These are phyloP conservation scores for Mycena epipterygia DNA, from an alignment of 768 basidiomycete species.

Conservation along the genomic window DNA sequence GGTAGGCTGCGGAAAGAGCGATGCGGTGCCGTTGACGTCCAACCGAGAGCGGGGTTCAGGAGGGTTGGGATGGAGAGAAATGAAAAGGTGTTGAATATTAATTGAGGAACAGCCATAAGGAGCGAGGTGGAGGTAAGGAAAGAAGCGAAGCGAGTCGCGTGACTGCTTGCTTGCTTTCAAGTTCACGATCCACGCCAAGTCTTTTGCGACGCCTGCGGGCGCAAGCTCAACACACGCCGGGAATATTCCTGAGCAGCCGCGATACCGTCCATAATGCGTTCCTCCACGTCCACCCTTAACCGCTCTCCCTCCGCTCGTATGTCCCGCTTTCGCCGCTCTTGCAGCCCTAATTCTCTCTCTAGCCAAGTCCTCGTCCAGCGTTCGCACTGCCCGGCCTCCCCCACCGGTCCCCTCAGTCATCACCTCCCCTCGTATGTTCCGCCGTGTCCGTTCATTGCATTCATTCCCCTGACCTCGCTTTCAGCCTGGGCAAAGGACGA, in stretches of 20 bases:
- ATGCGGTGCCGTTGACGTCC: too few relatives aligned
- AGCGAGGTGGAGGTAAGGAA: not conserved
- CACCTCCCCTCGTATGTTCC: slow-evolving; percentile 76
- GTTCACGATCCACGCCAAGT: not conserved
- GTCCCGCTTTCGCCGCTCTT: too few relatives aligned
- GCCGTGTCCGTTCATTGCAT: not conserved
- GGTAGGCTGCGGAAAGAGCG: too few relatives aligned
- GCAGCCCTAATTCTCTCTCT: too few relatives aligned
- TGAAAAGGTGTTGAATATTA: too few relatives aligned
- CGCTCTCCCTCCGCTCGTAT: too few relatives aligned
- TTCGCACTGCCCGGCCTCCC: slow-evolving; percentile 47
- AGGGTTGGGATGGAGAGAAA: too few relatives aligned
- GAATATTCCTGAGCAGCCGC: too few relatives aligned
- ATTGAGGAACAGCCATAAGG: not conserved
- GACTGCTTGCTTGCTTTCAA: not conserved
- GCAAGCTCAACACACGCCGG: too few relatives aligned
- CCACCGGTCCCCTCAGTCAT: slow-evolving; percentile 70
- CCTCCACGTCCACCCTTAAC: slow-evolving; percentile 53
- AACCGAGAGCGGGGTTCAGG: too few relatives aligned
- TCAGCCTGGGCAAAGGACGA: slow-evolving; percentile 90
- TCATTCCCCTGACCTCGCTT: slow-evolving; percentile 24
- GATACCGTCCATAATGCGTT: not conserved
- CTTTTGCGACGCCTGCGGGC: too few relatives aligned
- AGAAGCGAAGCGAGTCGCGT: not conserved
- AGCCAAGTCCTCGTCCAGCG: too few relatives aligned